These are phyloP conservation scores for Yarrowia yakushimensis DNA, from an alignment of 805 yeast genomes.

Conservation along the genomic window DNA sequence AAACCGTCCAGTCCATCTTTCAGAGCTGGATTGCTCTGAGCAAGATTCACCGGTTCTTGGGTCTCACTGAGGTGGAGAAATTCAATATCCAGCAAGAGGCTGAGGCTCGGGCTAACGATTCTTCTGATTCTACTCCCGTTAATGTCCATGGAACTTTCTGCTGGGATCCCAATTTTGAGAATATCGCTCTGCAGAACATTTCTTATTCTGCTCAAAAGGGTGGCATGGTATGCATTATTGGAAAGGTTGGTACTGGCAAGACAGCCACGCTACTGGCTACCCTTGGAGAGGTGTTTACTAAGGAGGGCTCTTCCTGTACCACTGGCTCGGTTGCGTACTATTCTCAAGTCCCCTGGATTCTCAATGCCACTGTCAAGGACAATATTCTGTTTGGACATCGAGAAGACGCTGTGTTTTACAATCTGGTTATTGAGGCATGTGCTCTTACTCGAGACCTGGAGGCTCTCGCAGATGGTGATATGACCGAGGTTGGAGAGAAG, in stretches of 20 bases:
- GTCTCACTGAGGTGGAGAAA: conserved; percentile 42
- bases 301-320: conserved; percentile 49
- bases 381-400: conserved; percentile 68
- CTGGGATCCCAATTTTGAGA: conserved; percentile 44
- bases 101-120: conserved; percentile 36
- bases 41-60: conserved; percentile 73
- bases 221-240: conserved; percentile 73
- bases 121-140: conserved; percentile 12
- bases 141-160: conserved; percentile 25
- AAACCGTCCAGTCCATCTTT: conserved; percentile 75
- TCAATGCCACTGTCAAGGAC: conserved; percentile 70
- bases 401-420: conserved; percentile 50
- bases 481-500: conserved; percentile 82
- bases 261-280: conserved; percentile 67
- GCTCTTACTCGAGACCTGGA: conserved; percentile 63
- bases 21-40: conserved; percentile 87
- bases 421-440: conserved; percentile 57
- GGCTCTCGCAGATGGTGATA: conserved; percentile 68
- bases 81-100: conserved; percentile 14
- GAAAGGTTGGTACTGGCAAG: conserved; percentile 80
- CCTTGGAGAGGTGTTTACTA: conserved; percentile 64
- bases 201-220: conserved; percentile 54
- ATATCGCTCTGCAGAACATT: conserved; percentile 48
- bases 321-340: conserved; percentile 54
- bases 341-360: conserved; percentile 85